Percentiles rank a stretch among this genome's conserved stretches.
Evolutionary conservation across 2,329 filamentous ascomycete genomes (phyloP).

Genomic region (Trichoderma aggressivum): DNA sequence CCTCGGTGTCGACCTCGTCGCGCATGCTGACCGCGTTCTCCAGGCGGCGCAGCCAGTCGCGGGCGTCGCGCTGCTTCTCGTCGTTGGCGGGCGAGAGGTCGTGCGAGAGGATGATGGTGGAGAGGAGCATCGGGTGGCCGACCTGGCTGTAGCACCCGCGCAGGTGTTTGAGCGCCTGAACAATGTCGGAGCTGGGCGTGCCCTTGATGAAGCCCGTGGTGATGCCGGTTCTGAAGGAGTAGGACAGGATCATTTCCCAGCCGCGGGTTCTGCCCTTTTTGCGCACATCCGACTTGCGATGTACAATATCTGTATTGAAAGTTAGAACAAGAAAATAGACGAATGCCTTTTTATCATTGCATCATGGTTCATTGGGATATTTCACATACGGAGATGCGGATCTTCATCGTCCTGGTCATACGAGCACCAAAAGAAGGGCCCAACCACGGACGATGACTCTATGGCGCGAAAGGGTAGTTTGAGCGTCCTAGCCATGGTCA

Average conservation of each 20-base stretch:
- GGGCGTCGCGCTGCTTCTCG: conserved; percentile 59
- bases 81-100: conserved; percentile 56
- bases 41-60: conserved; percentile 58
- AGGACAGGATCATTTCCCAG: conserved; percentile 62
- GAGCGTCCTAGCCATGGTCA: conserved; percentile 53
- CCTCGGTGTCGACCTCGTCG: conserved; percentile 55
- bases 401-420: conserved; percentile 55
- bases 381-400: conserved; percentile 52
- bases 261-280: conserved; percentile 62
- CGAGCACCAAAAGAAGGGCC: conserved; percentile 61
- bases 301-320: conserved; percentile 50
- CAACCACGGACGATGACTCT: conserved; percentile 57
- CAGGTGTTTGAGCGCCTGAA: conserved; percentile 48
- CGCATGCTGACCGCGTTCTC: conserved; percentile 61
- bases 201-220: conserved; percentile 62
- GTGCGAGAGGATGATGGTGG: conserved; percentile 56
- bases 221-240: conserved; percentile 52
- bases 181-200: conserved; percentile 54
- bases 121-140: conserved; percentile 57
- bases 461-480: conserved; percentile 55
- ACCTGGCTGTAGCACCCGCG: conserved; percentile 47
- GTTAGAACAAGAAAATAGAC: background rate
- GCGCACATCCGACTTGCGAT: conserved; percentile 63
- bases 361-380: background rate
- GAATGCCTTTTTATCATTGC: background rate